Base-by-base conservation (phyloP, 305 asterid species). In the Plantago coronopus region DNA sequence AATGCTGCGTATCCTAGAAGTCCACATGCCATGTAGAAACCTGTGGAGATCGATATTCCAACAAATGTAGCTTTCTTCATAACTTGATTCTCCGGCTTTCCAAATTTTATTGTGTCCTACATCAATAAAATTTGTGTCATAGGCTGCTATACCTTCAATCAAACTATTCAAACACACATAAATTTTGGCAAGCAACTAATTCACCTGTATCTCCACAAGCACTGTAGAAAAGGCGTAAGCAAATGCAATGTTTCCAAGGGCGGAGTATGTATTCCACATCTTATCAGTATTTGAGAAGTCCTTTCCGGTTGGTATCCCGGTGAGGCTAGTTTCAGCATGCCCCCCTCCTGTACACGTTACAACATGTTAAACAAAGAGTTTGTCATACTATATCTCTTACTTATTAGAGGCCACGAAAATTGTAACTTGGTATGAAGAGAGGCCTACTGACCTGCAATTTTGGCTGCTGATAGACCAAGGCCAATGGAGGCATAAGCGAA, bases 171-270 rank as follows among this genome's bases (percentile, higher is more conserved):
- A 27, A 27, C 0, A 27, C 34, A 27, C 7, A 3, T 27, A 27
- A 8, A 22, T 11, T 23, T 50, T 19, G 8, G 21, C 13, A 12
- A 9, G 37, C n/a, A 13, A 21, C 27, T 21, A 18, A 18, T 40
- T 68, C 38, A 61, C 94, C 78, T 86, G 89, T 50, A 83, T 83
- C 57, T 87, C 89, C 11, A 81, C 68, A 1, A 83, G 87, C 45
- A 87, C 86, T 10, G 55, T 62, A 7, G 86, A 68, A 63, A 78
- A 86, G 21, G 84, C 70, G 57, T 81, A 86, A 20, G 95, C 89
- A 40, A 86, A 82, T 12, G 89, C 88, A 54, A 87, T 80, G 64
- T 87, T 65, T 18, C 95, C 95, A 16, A 87, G 73, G 37, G 91
- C 88, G 15, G 82, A 57, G 43, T 69, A 82, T 62, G 70, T 65